These are phyloP conservation scores for Torulaspora delbrueckii DNA, from an alignment of 805 yeast species.

Conservation along the genomic window DNA sequence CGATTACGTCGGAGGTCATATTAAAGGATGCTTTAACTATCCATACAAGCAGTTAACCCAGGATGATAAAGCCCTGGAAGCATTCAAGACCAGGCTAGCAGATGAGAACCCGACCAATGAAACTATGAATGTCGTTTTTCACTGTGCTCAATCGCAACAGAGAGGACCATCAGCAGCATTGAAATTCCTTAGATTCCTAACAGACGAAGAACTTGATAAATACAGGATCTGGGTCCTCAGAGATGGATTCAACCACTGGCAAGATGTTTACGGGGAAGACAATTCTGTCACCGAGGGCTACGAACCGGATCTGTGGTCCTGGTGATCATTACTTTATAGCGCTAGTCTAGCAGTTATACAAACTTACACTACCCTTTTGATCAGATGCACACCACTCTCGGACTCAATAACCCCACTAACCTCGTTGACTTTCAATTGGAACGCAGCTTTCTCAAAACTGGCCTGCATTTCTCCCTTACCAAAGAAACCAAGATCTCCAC, in stretches of 20 bases:
- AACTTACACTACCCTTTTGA: constrained; percentile 57
- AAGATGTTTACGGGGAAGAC: constrained; percentile 65
- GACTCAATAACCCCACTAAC: constrained; percentile 78
- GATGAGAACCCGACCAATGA: constrained; percentile 19
- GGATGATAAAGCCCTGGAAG: constrained; percentile 66
- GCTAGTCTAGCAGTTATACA: neutral
- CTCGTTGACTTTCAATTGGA: constrained; percentile 75
- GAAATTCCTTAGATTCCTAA: constrained; percentile 42
- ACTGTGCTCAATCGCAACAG: constrained; percentile 86
- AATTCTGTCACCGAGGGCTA: constrained; percentile 56
- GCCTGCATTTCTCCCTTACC: constrained; percentile 95
- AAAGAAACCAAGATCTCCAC: constrained; percentile 90
- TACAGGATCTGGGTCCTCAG: constrained; percentile 62
- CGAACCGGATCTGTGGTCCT: constrained; percentile 42
- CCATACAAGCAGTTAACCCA: constrained; percentile 28
- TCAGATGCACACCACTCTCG: constrained; percentile 85
- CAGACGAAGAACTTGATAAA: constrained; percentile 26
- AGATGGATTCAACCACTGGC: constrained; percentile 91
- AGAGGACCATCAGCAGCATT: constrained; percentile 86
- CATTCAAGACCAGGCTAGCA: constrained; percentile 38
- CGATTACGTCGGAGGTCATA: constrained; percentile 66
- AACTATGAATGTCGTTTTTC: constrained; percentile 53
- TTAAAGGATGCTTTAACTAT: constrained; percentile 24
- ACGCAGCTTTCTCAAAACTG: constrained; percentile 83
- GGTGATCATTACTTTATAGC: constrained; percentile 13